These are phyloP conservation scores for Bonia amplexicaulis DNA, from an alignment of 176 grass and related monocot genomes.

Conservation along the genomic window DNA sequence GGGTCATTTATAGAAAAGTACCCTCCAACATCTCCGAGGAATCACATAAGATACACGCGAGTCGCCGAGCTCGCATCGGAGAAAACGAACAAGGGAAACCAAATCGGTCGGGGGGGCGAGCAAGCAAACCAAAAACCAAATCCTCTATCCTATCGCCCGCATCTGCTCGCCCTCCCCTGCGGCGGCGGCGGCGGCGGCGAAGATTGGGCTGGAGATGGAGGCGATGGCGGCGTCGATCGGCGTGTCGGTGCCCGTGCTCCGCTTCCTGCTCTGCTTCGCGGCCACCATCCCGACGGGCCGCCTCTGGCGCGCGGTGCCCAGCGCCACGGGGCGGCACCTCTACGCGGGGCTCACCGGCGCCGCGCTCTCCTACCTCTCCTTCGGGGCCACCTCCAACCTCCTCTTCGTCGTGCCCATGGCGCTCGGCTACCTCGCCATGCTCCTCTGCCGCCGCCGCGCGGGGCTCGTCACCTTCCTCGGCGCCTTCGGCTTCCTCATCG, in stretches of 20 bases:
- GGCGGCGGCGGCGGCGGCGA: neutral
- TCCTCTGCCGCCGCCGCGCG: conserved; percentile 56
- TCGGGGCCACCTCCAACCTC: conserved; percentile 83
- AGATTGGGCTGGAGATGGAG: conserved; percentile 75
- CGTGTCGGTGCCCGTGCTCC: conserved; percentile 86
- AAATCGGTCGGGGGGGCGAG: neutral
- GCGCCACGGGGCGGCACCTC: conserved; percentile 57
- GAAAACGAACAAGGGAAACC: neutral
- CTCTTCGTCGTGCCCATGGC: conserved; percentile 89
- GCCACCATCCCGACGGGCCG: conserved; percentile 87
- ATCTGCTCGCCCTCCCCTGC: conserved; percentile 20
- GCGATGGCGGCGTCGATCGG: conserved; percentile 82
- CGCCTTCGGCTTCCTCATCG: conserved; percentile 88
- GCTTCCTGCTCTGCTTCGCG: conserved; percentile 93
- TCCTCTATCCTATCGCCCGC: conserved; percentile 22
- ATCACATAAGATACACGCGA: conserved; percentile 10
- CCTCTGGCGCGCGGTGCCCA: conserved; percentile 65
- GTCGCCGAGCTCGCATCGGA: conserved; percentile 22
- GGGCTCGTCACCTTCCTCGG: conserved; percentile 86
- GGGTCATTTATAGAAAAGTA: conserved; percentile 1
- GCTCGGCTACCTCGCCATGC: conserved; percentile 73
- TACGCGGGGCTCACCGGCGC: conserved; percentile 81
- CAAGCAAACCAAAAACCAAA: conserved; percentile 20
- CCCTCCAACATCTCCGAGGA: conserved; percentile 2
- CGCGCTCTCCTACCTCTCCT: conserved; percentile 80